Conservation (phyloP, 1,284 basidiomycete genomes). For the Heterobasidion occidentale region DNA sequence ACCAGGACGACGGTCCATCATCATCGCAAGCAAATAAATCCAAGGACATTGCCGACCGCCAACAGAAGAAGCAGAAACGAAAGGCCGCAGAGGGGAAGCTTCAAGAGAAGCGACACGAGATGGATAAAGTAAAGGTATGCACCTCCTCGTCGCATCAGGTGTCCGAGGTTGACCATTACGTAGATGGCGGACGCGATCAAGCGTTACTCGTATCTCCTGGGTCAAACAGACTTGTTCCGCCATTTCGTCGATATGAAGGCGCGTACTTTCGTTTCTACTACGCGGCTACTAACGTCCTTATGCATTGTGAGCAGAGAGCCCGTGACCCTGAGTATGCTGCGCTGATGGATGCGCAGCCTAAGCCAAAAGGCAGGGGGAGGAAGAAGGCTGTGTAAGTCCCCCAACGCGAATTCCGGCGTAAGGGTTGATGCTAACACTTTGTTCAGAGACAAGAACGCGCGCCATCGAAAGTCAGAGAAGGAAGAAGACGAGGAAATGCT, state of each 20-base stretch:
- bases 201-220: conserved; percentile 89
- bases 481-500: conserved; percentile 96
- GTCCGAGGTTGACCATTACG: background rate
- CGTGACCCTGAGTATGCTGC: conserved; percentile 93
- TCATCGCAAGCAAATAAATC: conserved; percentile 27
- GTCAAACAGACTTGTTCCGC: conserved; percentile 93
- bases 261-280: conserved; percentile 7
- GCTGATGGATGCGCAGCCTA: conserved; percentile 78
- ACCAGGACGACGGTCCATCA: conserved; percentile 23
- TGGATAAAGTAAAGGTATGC: conserved; percentile 76
- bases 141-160: background rate
- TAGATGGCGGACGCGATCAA: conserved; percentile 92
- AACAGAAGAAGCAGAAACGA: conserved; percentile 54
- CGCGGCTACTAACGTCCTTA: background rate
- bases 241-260: conserved; percentile 96
- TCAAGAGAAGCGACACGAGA: conserved; percentile 61
- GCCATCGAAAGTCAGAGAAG: conserved; percentile 94
- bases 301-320: conserved; percentile 48
- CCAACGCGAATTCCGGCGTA: background rate
- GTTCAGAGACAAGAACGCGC: conserved; percentile 61
- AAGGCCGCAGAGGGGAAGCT: conserved; percentile 65
- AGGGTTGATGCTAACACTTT: background rate
- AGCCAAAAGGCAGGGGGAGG: conserved; percentile 72
- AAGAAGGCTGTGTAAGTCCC: conserved; percentile 67
- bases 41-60: conserved; percentile 30